phyloP scores from a whole-genome alignment of 441 rosid species.

The Populus tomentosa region DNA sequence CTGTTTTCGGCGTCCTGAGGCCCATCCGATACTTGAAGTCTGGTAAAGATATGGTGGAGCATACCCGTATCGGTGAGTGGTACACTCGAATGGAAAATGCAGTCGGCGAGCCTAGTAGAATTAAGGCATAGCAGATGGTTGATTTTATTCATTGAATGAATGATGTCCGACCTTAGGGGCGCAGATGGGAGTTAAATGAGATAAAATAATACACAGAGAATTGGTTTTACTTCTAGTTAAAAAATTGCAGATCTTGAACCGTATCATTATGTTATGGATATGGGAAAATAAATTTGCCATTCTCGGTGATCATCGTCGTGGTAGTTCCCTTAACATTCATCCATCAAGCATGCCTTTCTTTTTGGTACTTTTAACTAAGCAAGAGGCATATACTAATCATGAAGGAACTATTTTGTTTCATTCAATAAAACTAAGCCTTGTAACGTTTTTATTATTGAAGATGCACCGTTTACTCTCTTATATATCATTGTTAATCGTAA shows the following conservation, averaged over 20 bases:
- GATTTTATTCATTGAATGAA: background rate
- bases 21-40: slow-evolving; percentile 75
- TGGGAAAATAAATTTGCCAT: background rate
- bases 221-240: background rate
- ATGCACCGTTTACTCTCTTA: too few species aligned
- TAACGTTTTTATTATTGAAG: too few species aligned
- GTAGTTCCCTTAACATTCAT: too few species aligned
- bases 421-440: too few species aligned
- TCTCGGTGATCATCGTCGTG: too few species aligned
- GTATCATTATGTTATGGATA: background rate
- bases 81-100: slow-evolving; percentile 67
- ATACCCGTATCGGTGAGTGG: slow-evolving; percentile 90
- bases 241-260: background rate
- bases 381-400: too few species aligned
- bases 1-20: slow-evolving; percentile 87
- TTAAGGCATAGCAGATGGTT: slow-evolving; percentile 19
- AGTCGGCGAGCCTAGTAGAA: slow-evolving; percentile 63
- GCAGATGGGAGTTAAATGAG: background rate
- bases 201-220: too few species aligned
- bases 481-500: too few species aligned
- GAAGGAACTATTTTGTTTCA: too few species aligned
- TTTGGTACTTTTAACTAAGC: too few species aligned
- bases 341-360: too few species aligned
- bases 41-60: slow-evolving; percentile 88
- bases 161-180: background rate